Percentiles rank a stretch among this genome's conserved stretches.
Evolutionary conservation across 441 rosid genomes (phyloP).

Genomic region (Omphalea diandra): DNA sequence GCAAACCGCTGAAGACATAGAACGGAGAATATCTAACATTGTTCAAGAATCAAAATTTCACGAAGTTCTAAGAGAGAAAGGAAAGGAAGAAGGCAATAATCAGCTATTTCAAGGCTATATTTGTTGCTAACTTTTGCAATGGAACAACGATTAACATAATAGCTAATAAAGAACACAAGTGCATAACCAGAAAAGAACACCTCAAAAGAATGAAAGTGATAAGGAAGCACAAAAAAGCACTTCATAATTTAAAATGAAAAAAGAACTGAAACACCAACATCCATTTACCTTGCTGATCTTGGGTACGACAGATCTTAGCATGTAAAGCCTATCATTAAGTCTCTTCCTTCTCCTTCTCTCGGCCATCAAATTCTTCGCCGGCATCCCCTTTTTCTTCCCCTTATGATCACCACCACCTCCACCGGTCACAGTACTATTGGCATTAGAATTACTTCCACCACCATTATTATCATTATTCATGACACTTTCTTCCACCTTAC

Average conservation of each 20-base stretch:
- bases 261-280: constrained; percentile 15
- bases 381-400: constrained; percentile 55
- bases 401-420: constrained; percentile 37
- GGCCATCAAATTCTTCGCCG: constrained; percentile 64
- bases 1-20: neutral
- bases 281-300: constrained; percentile 60
- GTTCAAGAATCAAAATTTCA: neutral
- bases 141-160: neutral
- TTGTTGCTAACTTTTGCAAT: too few species aligned
- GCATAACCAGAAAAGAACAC: neutral
- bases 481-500: constrained; percentile 33
- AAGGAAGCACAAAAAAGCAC: neutral
- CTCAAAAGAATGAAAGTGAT: neutral
- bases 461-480: too few species aligned
- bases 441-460: constrained; percentile 48
- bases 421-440: constrained; percentile 36
- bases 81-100: too few species aligned
- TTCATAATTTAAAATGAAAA: constrained; percentile 2
- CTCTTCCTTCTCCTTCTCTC: constrained; percentile 63
- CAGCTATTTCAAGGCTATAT: too few species aligned
- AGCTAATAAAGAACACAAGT: neutral
- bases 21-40: neutral
- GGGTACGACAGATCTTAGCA: constrained; percentile 62
- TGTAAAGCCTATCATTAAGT: constrained; percentile 60
- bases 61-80: too few species aligned